Conservation (phyloP, 768 basidiomycete genomes). For the Rhodotorula graminis region DNA sequence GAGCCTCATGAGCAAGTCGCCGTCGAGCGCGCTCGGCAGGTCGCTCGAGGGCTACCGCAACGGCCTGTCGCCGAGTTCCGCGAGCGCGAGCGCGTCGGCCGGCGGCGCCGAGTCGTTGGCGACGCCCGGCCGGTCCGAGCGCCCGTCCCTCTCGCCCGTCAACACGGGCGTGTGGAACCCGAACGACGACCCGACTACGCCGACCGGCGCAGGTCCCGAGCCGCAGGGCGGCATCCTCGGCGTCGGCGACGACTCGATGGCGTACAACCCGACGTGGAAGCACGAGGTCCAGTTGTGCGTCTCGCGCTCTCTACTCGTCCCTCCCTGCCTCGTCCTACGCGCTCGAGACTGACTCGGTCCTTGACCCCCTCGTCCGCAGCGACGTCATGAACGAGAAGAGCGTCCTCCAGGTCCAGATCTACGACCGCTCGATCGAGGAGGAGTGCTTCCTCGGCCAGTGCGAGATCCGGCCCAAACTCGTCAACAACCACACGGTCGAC, state of each 20-base stretch:
- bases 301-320: slow-evolving; percentile 12
- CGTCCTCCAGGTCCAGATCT: slow-evolving; percentile 77
- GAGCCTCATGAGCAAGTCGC: slow-evolving; percentile 5
- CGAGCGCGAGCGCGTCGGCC: too few relatives aligned
- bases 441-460: slow-evolving; percentile 85
- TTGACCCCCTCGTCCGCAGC: slow-evolving; percentile 51
- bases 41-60: slow-evolving; percentile 24
- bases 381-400: slow-evolving; percentile 89
- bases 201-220: slow-evolving; percentile 12
- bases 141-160: slow-evolving; percentile 15
- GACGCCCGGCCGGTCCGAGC: background rate
- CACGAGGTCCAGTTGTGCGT: slow-evolving; percentile 97
- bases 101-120: too few relatives aligned
- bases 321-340: background rate
- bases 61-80: background rate
- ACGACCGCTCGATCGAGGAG: slow-evolving; percentile 65
- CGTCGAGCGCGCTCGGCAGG: slow-evolving; percentile 20
- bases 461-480: slow-evolving; percentile 81
- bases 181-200: slow-evolving; percentile 25
- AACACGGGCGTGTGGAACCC: slow-evolving; percentile 14
- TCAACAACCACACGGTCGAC: slow-evolving; percentile 92
- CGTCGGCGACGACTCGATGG: slow-evolving; percentile 20
- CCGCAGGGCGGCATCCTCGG: slow-evolving; percentile 11
- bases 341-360: background rate
- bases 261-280: slow-evolving; percentile 92